A percentile compares a stretch with the other conserved stretches of the same genome.
These are phyloP conservation scores for Picea abies DNA, from an alignment of 83 land plant species.

Conservation along the genomic window DNA sequence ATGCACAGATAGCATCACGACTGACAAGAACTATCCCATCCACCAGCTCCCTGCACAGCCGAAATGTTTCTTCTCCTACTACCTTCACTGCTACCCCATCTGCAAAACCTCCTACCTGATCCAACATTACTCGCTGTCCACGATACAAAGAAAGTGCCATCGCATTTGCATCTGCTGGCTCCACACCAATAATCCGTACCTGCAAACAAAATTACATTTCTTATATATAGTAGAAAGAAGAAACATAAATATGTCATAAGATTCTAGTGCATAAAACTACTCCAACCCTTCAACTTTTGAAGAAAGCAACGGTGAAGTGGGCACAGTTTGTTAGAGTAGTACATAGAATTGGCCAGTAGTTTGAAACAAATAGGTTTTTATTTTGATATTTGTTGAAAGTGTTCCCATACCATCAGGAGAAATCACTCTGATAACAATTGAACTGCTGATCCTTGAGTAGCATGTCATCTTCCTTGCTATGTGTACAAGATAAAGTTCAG, in stretches of 20 bases:
- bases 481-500: neutral
- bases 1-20: conserved; percentile 66
- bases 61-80: conserved; percentile 61
- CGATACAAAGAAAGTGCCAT: conserved; percentile 64
- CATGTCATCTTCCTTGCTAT: neutral
- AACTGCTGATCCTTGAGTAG: neutral
- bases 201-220: conserved; percentile 12
- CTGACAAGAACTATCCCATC: conserved; percentile 64
- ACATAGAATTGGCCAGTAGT: neutral
- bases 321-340: neutral
- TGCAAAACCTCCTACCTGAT: conserved; percentile 65
- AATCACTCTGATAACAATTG: neutral
- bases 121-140: conserved; percentile 44
- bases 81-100: conserved; percentile 66
- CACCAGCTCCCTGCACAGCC: conserved; percentile 44
- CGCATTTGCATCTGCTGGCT: conserved; percentile 63
- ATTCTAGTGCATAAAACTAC: neutral
- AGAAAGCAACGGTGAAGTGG: neutral
- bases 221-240: neutral
- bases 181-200: conserved; percentile 61
- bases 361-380: neutral
- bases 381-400: neutral
- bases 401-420: too few species aligned
- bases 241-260: neutral
- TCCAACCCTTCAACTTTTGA: neutral